Conservation (phyloP, 2,329 filamentous ascomycete species). For the Cordyceps fumosorosea region DNA sequence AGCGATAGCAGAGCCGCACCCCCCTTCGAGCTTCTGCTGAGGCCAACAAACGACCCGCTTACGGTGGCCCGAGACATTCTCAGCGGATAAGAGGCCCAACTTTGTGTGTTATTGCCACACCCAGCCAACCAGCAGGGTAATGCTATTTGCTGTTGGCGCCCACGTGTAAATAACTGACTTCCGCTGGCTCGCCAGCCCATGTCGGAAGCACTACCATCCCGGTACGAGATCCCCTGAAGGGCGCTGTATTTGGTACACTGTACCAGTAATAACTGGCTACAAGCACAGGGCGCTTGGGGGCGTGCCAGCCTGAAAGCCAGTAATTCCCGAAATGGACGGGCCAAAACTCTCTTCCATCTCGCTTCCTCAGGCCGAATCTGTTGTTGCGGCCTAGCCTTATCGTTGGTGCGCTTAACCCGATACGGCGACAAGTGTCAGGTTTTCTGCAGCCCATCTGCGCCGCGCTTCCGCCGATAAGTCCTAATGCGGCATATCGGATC, state of each 20-base stretch:
- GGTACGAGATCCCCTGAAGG: background rate
- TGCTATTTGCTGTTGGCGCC: conserved; percentile 6
- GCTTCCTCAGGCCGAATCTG: conserved; percentile 14
- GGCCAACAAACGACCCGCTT: conserved; percentile 7
- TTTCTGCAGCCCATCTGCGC: conserved; percentile 10
- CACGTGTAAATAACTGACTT: conserved; percentile 5
- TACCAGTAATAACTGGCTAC: background rate
- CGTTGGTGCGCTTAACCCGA: conserved; percentile 9
- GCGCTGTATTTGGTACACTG: background rate
- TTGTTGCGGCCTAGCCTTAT: conserved; percentile 8
- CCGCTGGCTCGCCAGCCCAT: background rate
- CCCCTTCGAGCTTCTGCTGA: conserved; percentile 6
- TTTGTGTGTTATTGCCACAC: conserved; percentile 5
- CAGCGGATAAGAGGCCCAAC: background rate
- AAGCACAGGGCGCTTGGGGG: background rate
- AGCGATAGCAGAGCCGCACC: conserved; percentile 1
- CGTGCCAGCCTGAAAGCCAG: background rate
- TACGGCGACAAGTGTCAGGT: background rate
- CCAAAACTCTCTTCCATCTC: background rate
- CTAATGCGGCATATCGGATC: conserved; percentile 14
- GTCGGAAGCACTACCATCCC: background rate
- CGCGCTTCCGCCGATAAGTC: conserved; percentile 10
- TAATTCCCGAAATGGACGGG: conserved; percentile 4
- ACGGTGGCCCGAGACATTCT: conserved; percentile 6
- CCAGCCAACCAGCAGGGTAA: background rate